Evolutionary conservation across 345 rosid species (phyloP).

Genomic region (Populus alba): DNA sequence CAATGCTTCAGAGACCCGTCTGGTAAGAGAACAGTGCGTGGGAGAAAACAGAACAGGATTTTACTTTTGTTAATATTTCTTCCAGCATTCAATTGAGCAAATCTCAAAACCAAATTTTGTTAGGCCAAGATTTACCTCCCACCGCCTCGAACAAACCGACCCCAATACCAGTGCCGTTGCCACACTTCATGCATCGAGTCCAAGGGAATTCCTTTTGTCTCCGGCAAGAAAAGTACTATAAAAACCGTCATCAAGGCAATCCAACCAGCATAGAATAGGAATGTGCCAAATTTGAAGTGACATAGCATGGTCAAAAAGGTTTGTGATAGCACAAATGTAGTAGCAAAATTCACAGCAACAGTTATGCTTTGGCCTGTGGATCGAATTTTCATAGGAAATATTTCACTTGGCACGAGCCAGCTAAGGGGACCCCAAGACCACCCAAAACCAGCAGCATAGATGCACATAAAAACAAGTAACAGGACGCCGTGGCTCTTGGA

Average conservation of each 20-base stretch:
- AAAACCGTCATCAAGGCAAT: slow-evolving; percentile 50
- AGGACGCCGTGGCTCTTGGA: slow-evolving; percentile 36
- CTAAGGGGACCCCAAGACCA: slow-evolving; percentile 75
- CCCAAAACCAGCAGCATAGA: slow-evolving; percentile 63
- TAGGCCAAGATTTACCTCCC: neutral
- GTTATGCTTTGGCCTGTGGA: slow-evolving; percentile 60
- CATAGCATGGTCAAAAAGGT: slow-evolving; percentile 62
- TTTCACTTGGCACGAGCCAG: slow-evolving; percentile 68
- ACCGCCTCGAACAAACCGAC: slow-evolving; percentile 31
- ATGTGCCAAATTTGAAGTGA: slow-evolving; percentile 56
- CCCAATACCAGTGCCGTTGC: slow-evolving; percentile 68
- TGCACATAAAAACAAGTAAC: slow-evolving; percentile 50
- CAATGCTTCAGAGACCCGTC: too few relatives aligned
- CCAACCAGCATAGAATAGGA: slow-evolving; percentile 65
- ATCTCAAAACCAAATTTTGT: neutral
- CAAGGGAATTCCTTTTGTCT: slow-evolving; percentile 59
- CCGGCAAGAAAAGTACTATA: slow-evolving; percentile 51
- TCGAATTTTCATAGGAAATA: slow-evolving; percentile 62
- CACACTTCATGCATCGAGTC: slow-evolving; percentile 56
- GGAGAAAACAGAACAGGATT: too few relatives aligned
- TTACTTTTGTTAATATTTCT: too few relatives aligned
- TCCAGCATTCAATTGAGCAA: too few relatives aligned
- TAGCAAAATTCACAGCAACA: slow-evolving; percentile 46
- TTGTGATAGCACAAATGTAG: slow-evolving; percentile 52
- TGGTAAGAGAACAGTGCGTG: too few relatives aligned